A percentile compares a stretch with the other conserved stretches of the same genome.
phyloP scores from a whole-genome alignment of 2,329 filamentous ascomycete genomes.

The Endothia cerciana region DNA sequence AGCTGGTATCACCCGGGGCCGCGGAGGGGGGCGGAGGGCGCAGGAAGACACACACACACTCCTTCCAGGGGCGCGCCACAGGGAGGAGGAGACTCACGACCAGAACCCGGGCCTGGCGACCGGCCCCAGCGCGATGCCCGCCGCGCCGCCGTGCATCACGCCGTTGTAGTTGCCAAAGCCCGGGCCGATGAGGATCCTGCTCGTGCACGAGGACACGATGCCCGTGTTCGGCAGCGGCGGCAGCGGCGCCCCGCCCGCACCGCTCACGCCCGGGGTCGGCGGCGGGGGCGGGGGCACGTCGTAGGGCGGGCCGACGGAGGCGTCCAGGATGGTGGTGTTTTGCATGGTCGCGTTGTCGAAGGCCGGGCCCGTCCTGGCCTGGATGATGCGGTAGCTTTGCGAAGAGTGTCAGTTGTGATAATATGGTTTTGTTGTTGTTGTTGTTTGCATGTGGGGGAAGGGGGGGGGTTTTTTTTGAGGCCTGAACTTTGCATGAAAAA shows the following conservation, averaged over 20 bases:
- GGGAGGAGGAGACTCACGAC: conserved; percentile 40
- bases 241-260: neutral
- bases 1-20: too few relatives aligned
- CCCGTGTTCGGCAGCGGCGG: conserved; percentile 21
- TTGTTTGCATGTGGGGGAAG: too few relatives aligned
- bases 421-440: neutral
- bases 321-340: conserved; percentile 36
- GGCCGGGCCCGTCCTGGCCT: conserved; percentile 23
- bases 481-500: neutral
- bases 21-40: too few relatives aligned
- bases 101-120: conserved; percentile 52
- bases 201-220: conserved; percentile 42
- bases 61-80: neutral
- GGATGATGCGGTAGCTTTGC: conserved; percentile 31
- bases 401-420: neutral
- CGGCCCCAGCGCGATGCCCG: conserved; percentile 52
- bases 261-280: neutral
- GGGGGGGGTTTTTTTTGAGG: neutral
- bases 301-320: conserved; percentile 32
- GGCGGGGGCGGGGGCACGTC: neutral
- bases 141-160: conserved; percentile 58
- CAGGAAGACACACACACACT: neutral
- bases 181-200: conserved; percentile 47
- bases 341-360: conserved; percentile 34
- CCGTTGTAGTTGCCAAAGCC: conserved; percentile 50